Conservation (phyloP, 768 basidiomycete species). For the Psilocybe sp. region DNA sequence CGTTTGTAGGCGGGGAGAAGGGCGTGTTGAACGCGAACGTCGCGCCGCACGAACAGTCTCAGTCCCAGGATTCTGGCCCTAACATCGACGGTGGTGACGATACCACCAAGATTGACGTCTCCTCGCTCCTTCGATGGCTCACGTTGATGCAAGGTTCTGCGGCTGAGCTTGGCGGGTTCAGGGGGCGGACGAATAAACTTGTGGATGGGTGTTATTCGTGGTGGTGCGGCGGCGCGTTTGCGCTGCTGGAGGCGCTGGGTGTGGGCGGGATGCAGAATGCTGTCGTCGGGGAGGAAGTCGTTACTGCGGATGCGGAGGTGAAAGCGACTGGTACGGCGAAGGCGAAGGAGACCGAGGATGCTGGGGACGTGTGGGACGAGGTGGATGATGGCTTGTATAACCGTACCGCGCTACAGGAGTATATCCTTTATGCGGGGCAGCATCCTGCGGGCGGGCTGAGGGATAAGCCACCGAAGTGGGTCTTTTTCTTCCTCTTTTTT, state of each 20-base stretch:
- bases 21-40: too few species aligned
- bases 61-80: too few species aligned
- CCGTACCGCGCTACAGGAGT: conserved; percentile 78
- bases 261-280: conserved; percentile 35
- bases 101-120: conserved; percentile 68
- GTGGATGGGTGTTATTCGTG: conserved; percentile 99
- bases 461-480: conserved; percentile 94
- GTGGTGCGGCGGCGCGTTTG: conserved; percentile 95
- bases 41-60: too few species aligned
- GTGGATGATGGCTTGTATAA: conserved; percentile 65
- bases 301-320: too few species aligned
- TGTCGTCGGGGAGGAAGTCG: too few species aligned
- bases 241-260: conserved; percentile 64
- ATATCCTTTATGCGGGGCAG: conserved; percentile 84
- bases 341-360: conserved; percentile 18
- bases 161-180: conserved; percentile 88
- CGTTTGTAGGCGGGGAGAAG: conserved; percentile 32
- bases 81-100: too few species aligned
- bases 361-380: conserved; percentile 59
- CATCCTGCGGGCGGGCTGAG: conserved; percentile 82
- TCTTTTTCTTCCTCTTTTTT: neutral
- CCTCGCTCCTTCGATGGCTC: conserved; percentile 73
- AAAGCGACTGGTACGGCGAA: too few species aligned
- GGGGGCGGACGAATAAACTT: conserved; percentile 94
- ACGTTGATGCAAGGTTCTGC: conserved; percentile 82